These are phyloP conservation scores for Peronospora belbahrii DNA, from an alignment of 352 stramenopile species.

Conservation along the genomic window DNA sequence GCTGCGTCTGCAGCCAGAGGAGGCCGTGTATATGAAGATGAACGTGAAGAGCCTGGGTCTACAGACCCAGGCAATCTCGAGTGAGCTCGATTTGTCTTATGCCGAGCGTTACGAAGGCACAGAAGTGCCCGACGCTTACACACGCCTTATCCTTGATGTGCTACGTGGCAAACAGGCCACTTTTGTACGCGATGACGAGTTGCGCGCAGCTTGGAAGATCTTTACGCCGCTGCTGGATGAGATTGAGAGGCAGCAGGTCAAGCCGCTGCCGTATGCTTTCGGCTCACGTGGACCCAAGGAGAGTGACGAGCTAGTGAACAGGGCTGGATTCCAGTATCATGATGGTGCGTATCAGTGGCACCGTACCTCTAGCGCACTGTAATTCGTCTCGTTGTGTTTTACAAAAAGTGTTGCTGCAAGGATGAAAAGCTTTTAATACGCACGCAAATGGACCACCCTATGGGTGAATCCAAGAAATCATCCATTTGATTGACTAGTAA, in stretches of 20 bases:
- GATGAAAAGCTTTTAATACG: not conserved
- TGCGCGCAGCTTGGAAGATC: constrained; percentile 94
- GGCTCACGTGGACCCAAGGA: constrained; percentile 90
- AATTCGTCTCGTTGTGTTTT: constrained; percentile 14
- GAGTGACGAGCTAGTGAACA: constrained; percentile 72
- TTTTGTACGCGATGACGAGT: constrained; percentile 97
- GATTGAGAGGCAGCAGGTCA: constrained; percentile 90
- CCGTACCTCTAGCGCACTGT: constrained; percentile 42
- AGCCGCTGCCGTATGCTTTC: constrained; percentile 89
- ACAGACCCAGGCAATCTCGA: constrained; percentile 86
- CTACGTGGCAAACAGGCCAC: constrained; percentile 90
- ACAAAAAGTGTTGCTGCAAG: not conserved
- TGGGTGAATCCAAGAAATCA: no score
- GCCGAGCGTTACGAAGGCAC: constrained; percentile 75
- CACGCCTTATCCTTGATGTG: constrained; percentile 95
- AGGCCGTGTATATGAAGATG: constrained; percentile 95
- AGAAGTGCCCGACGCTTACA: constrained; percentile 95
- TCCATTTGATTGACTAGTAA: no score
- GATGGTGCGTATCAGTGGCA: constrained; percentile 69
- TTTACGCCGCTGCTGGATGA: constrained; percentile 96
- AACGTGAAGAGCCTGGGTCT: constrained; percentile 95
- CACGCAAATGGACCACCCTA: no score
- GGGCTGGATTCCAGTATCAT: constrained; percentile 75
- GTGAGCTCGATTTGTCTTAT: constrained; percentile 96
- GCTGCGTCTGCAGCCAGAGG: constrained; percentile 93